These are phyloP conservation scores for Solanum gandarillasii DNA, from an alignment of 257 asterid species.

Conservation along the genomic window DNA sequence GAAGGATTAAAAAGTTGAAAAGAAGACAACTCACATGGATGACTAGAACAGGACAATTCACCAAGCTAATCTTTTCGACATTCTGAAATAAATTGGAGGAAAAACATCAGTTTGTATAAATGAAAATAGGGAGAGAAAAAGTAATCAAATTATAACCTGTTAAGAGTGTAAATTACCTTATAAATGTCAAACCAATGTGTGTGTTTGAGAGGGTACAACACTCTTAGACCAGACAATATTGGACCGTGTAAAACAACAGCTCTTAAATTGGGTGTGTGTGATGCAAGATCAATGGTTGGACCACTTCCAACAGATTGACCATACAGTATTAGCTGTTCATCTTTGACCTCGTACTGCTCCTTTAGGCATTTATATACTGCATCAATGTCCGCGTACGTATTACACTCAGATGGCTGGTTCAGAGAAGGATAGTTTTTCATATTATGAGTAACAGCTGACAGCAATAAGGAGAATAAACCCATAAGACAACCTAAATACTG, in stretches of 20 bases:
- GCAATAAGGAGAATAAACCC: background rate
- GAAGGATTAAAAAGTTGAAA: background rate
- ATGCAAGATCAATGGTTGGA: slow-evolving; percentile 91
- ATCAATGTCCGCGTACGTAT: slow-evolving; percentile 94
- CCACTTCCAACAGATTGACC: slow-evolving; percentile 99
- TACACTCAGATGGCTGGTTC: slow-evolving; percentile 96
- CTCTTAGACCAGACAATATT: slow-evolving; percentile 90
- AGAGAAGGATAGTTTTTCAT: slow-evolving; percentile 22
- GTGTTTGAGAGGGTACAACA: slow-evolving; percentile 83
- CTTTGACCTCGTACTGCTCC: slow-evolving; percentile 85
- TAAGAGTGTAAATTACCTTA: slow-evolving; percentile 42
- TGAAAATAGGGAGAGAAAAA: background rate
- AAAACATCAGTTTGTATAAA: background rate
- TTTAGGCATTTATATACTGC: slow-evolving; percentile 95
- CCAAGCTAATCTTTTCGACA: slow-evolving; percentile 72
- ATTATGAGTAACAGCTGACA: background rate
- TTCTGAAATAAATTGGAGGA: slow-evolving; percentile 50
- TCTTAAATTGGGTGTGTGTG: slow-evolving; percentile 73
- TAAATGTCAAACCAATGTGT: slow-evolving; percentile 96
- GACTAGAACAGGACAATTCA: slow-evolving; percentile 86
- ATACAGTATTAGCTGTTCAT: slow-evolving; percentile 80
- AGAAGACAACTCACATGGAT: slow-evolving; percentile 75
- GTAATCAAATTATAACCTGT: background rate
- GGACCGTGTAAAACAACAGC: slow-evolving; percentile 98
- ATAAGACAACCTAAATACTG: background rate